A percentile compares a stretch with the other conserved stretches of the same genome.
Evolutionary conservation across 257 asterid species (phyloP).

Genomic region (Thymus quinquecostatus): DNA sequence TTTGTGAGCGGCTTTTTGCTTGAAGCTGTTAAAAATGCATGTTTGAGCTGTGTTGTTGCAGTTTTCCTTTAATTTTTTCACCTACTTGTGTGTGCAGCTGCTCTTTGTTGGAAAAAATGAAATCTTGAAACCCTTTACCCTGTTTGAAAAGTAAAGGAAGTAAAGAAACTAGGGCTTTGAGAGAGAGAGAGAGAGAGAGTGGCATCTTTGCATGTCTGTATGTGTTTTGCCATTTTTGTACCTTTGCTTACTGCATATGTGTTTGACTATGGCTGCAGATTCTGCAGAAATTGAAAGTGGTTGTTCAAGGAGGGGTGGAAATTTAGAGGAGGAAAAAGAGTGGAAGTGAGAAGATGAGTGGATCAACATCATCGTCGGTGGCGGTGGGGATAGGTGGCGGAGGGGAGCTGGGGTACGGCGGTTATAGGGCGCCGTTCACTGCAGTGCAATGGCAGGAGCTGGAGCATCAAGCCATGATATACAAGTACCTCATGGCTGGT

Average conservation of each 20-base stretch:
- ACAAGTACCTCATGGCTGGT: slow-evolving; percentile 88
- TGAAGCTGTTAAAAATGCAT: slow-evolving; percentile 31
- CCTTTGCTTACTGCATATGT: slow-evolving; percentile 34
- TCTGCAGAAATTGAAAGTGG: slow-evolving; percentile 34
- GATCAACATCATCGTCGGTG: slow-evolving; percentile 55
- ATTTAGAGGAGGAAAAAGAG: neutral
- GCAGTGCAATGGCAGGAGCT: slow-evolving; percentile 98
- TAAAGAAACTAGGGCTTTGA: slow-evolving; percentile 8
- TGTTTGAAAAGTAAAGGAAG: slow-evolving; percentile 8
- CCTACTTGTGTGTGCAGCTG: slow-evolving; percentile 27
- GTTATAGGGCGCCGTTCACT: slow-evolving; percentile 75
- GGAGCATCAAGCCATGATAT: slow-evolving; percentile 97
- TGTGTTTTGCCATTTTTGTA: slow-evolving; percentile 20
- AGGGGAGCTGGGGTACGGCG: slow-evolving; percentile 62
- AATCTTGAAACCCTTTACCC: slow-evolving; percentile 27
- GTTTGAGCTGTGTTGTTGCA: slow-evolving; percentile 26
- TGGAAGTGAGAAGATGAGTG: slow-evolving; percentile 53
- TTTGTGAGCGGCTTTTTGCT: slow-evolving; percentile 40
- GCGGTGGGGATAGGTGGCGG: slow-evolving; percentile 52
- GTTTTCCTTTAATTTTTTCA: neutral
- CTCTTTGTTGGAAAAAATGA: slow-evolving; percentile 29
- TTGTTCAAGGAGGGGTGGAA: slow-evolving; percentile 33
- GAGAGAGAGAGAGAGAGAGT: neutral
- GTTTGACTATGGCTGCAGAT: slow-evolving; percentile 52
- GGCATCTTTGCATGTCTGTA: slow-evolving; percentile 31